Evolutionary conservation across 2,329 filamentous ascomycete species (phyloP), one percentile per base, ranked within the genome.

Genomic region (Nannizziopsis barbatae): DNA sequence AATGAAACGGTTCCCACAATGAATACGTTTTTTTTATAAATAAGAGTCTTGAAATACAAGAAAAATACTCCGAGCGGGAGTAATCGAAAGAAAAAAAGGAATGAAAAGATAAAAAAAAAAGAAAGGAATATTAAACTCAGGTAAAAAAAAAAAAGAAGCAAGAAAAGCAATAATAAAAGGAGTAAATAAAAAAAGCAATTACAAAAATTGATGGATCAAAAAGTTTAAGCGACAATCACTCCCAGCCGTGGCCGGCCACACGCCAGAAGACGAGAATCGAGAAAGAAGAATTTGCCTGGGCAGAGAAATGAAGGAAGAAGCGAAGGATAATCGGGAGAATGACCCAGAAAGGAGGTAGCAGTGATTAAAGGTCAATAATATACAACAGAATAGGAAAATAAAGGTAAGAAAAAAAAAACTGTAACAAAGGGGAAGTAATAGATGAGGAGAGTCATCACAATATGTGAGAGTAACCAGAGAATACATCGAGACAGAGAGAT

Each of bases 281-380:
- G 49, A 53, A 45, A 42, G 49, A 35, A 50, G 49, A 43, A 53
- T 27, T 27, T 27, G 22, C 22, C 22, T 27, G 22, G 22, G 22
- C 22, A 46, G 48, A 52, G 51, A 52, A 35, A 42, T 42, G 36
- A 52, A 61, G 57, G 53, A 59, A 62, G 53, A 61, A 56, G 20
- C 22, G 31, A 33, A 58, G 58, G 53, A 54, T n/a, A n/a, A n/a
- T n/a, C n/a, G n/a, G n/a, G n/a, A n/a, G n/a, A n/a, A n/a, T n/a
- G n/a, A n/a, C n/a, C n/a, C n/a, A n/a, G n/a, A n/a, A n/a, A n/a
- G n/a, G n/a, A 27, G 22, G 22, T 27, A 27, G 22, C 22, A 27
- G 22, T 57, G 56, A 57, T 56, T 52, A 32, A 39, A 45, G 45
- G 11, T 18, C 36, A 51, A 48, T 41, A 44, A 37, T 37, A 46